Conservation (phyloP, 2,329 filamentous ascomycete species). For the Colletotrichum phormii region DNA sequence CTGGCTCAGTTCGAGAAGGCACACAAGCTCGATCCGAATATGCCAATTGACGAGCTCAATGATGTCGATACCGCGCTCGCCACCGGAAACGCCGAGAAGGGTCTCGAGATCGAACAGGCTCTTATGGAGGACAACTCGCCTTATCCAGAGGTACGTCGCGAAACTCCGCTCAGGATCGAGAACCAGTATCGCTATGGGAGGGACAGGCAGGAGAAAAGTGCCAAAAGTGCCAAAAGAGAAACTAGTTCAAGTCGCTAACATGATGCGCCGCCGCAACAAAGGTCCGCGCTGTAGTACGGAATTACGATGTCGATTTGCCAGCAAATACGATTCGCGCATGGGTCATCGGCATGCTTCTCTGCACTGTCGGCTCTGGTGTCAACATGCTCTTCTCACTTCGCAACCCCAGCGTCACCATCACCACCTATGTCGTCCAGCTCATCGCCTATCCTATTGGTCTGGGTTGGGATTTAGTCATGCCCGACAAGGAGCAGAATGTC, state of each 20-base stretch:
- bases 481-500: slow-evolving; percentile 62
- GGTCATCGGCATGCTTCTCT: slow-evolving; percentile 70
- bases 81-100: slow-evolving; percentile 66
- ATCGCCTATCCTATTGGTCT: slow-evolving; percentile 70
- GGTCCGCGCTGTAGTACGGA: slow-evolving; percentile 73
- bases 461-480: slow-evolving; percentile 66
- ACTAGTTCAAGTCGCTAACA: slow-evolving; percentile 24
- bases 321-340: slow-evolving; percentile 74
- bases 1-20: slow-evolving; percentile 69
- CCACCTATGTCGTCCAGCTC: slow-evolving; percentile 72
- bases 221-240: background rate
- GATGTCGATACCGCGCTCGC: slow-evolving; percentile 69
- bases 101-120: slow-evolving; percentile 67
- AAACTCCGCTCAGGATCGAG: background rate
- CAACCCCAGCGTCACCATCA: slow-evolving; percentile 69
- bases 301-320: slow-evolving; percentile 73
- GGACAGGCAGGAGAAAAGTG: background rate
- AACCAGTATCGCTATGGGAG: background rate
- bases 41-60: slow-evolving; percentile 71
- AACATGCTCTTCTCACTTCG: slow-evolving; percentile 72
- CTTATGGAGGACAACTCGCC: slow-evolving; percentile 74
- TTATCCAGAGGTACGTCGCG: slow-evolving; percentile 69
- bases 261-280: slow-evolving; percentile 44
- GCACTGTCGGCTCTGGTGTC: slow-evolving; percentile 70
- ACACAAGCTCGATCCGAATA: slow-evolving; percentile 73